A percentile compares a stretch with the other conserved stretches of the same genome.
Evolutionary conservation across 2,329 filamentous ascomycete genomes (phyloP).

Genomic region (Epichloe typhina): DNA sequence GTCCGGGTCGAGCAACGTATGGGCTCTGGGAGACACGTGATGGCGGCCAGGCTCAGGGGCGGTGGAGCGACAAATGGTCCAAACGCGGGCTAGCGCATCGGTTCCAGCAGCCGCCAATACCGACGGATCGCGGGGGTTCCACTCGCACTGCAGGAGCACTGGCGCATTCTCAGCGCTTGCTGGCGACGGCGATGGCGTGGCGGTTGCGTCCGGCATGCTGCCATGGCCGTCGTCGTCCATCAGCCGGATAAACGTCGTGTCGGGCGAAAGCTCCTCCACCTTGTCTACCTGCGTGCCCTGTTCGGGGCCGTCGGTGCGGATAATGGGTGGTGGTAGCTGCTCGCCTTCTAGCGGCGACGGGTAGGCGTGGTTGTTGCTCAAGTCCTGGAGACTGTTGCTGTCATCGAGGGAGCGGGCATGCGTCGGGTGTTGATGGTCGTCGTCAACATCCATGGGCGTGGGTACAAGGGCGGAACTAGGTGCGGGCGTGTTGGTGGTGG

Average conservation of each 20-base stretch:
- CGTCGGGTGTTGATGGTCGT: constrained; percentile 19
- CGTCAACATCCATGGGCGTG: constrained; percentile 48
- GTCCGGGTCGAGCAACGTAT: constrained; percentile 38
- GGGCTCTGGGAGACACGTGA: constrained; percentile 26
- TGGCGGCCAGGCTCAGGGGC: constrained; percentile 27
- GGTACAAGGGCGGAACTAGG: constrained; percentile 23
- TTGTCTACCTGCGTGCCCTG: constrained; percentile 53
- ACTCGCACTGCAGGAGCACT: constrained; percentile 55
- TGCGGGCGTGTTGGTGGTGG: constrained; percentile 15
- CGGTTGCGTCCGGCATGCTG: constrained; percentile 17
- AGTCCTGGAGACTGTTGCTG: constrained; percentile 19
- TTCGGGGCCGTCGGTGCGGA: constrained; percentile 48
- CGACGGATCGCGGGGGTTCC: constrained; percentile 51
- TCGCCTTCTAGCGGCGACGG: constrained; percentile 50
- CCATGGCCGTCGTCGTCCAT: constrained; percentile 26
- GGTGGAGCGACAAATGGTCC: constrained; percentile 46
- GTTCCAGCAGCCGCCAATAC: constrained; percentile 55
- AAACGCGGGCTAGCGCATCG: constrained; percentile 57
- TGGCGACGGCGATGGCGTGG: constrained; percentile 24
- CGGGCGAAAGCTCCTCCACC: constrained; percentile 43
- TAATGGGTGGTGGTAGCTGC: constrained; percentile 36
- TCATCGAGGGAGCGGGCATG: constrained; percentile 8
- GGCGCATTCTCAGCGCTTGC: constrained; percentile 37
- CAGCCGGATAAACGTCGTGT: constrained; percentile 49
- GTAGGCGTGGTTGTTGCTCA: constrained; percentile 41